Evolutionary conservation across 2,329 filamentous ascomycete genomes (phyloP).

Genomic region (Colletotrichum salicis): DNA sequence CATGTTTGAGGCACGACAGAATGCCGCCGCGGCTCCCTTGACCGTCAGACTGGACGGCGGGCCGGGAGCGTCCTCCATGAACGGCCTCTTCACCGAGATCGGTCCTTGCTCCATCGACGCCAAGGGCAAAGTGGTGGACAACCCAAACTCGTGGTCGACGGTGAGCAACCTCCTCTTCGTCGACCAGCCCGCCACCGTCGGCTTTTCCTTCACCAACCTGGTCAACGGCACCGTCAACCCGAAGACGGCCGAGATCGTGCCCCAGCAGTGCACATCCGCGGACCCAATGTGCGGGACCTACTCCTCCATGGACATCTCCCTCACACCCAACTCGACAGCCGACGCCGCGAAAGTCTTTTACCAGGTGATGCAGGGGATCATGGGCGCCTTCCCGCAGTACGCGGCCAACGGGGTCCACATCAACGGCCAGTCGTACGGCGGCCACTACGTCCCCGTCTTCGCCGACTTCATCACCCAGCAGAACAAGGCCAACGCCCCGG

Average conservation of each 20-base stretch:
- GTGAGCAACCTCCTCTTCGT: conserved; percentile 25
- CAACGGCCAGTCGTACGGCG: conserved; percentile 22
- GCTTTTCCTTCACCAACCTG: conserved; percentile 18
- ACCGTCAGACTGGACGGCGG: conserved; percentile 25
- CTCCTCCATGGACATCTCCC: conserved; percentile 17
- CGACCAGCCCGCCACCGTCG: conserved; percentile 23
- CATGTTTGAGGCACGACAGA: conserved; percentile 16
- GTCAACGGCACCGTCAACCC: conserved; percentile 25
- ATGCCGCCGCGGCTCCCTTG: conserved; percentile 6
- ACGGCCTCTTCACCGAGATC: conserved; percentile 19
- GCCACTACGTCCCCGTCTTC: conserved; percentile 24
- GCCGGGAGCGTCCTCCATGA: conserved; percentile 25
- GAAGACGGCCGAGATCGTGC: conserved; percentile 7
- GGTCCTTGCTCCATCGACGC: conserved; percentile 19
- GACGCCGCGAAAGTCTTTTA: conserved; percentile 17
- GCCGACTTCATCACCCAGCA: conserved; percentile 16
- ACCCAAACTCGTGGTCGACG: conserved; percentile 18
- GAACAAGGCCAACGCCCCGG: background rate
- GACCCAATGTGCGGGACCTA: conserved; percentile 24
- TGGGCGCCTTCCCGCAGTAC: conserved; percentile 24
- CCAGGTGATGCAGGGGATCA: conserved; percentile 22
- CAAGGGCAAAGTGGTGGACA: conserved; percentile 15
- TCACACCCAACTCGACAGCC: conserved; percentile 14
- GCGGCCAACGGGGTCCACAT: conserved; percentile 6
- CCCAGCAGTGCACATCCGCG: conserved; percentile 11